A percentile compares a stretch with the other conserved stretches of the same genome.
phyloP scores from a whole-genome alignment of 83 land plant species.

The Isoetes engelmannii region DNA sequence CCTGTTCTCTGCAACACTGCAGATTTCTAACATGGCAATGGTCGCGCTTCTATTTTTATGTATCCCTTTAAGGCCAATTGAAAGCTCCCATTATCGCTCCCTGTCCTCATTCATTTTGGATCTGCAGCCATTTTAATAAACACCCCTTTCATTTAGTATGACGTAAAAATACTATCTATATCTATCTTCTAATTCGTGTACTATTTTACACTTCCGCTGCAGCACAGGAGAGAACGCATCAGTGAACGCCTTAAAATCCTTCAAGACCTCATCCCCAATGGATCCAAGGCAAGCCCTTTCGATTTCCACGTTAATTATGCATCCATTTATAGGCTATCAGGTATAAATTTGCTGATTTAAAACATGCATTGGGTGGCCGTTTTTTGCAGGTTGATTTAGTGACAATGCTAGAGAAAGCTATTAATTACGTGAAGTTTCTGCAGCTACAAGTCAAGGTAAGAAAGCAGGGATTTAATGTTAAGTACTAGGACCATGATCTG shows the following conservation, averaged over 20 bases:
- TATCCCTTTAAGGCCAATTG: too few relatives aligned
- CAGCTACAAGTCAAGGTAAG: constrained; percentile 21
- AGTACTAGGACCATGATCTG: too few relatives aligned
- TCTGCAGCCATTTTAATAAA: too few relatives aligned
- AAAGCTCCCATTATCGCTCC: too few relatives aligned
- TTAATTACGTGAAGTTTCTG: constrained; percentile 20
- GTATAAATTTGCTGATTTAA: neutral
- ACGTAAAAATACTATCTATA: neutral
- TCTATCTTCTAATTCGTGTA: neutral
- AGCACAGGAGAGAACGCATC: constrained; percentile 28
- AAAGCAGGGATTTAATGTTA: too few relatives aligned
- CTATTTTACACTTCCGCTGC: neutral
- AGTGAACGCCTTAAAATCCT: constrained; percentile 28
- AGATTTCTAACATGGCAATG: too few relatives aligned
- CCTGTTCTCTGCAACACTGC: too few relatives aligned
- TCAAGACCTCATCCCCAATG: constrained; percentile 23
- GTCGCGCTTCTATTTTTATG: too few relatives aligned
- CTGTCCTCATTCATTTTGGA: too few relatives aligned
- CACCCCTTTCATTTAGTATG: neutral
- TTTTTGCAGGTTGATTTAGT: constrained; percentile 20
- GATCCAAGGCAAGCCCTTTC: constrained; percentile 17
- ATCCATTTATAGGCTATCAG: neutral
- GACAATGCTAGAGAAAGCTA: constrained; percentile 22
- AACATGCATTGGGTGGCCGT: neutral
- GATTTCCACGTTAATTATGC: neutral